Base-by-base conservation (phyloP, 1,139 yeast species). In the Suhomyces bribrorum region DNA sequence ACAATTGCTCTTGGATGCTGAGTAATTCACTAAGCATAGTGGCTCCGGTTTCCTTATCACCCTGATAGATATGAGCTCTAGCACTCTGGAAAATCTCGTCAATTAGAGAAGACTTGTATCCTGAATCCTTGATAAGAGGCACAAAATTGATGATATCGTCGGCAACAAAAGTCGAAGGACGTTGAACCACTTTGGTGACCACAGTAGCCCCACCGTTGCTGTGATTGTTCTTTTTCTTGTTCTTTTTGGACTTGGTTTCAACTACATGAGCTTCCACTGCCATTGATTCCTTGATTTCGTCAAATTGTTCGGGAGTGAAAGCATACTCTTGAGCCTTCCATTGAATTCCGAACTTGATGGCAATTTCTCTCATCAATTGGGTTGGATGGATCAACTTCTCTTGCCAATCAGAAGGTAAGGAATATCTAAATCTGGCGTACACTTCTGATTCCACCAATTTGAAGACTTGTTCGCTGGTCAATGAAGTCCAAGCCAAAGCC, bases 261-360 rank as follows among this genome's bases (percentile, higher is more conserved):
- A 48, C 29, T 5, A 36, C 50, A 30, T 45, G 52, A 14, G 56
- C 40, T 26, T 48, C 56, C 3, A 52, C 44, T 13, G 53, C 48
- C 20, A 57, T 41, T 31, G 45, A 36, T 5, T 46, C 49, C 30
- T 52, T 48, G 28, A 59, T 66, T 6, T 53, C 52, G 33, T 73
- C 79, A 44, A 75, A 71, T 18, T 64, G 64, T 35, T 70, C 77
- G 37, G 58, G 57, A 29, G 78, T 70, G 56, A 79, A 79, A 11
- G 61, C 66, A 56, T 77, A 83, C 14, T 68, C 61, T 45, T 66
- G 72, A n/a, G 77, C 61, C 48, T 69, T 66, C 87, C 96, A 84
- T 67, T 92, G 98, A 42, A 92, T 78, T 64, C 98, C 98, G 50
- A 83, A 79, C 62, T 86, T 84, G 40, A 72, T 55, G 12, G 96